Evolutionary conservation across 2,329 filamentous ascomycete species (phyloP).

Genomic region (Colletotrichum gloeosporioides): DNA sequence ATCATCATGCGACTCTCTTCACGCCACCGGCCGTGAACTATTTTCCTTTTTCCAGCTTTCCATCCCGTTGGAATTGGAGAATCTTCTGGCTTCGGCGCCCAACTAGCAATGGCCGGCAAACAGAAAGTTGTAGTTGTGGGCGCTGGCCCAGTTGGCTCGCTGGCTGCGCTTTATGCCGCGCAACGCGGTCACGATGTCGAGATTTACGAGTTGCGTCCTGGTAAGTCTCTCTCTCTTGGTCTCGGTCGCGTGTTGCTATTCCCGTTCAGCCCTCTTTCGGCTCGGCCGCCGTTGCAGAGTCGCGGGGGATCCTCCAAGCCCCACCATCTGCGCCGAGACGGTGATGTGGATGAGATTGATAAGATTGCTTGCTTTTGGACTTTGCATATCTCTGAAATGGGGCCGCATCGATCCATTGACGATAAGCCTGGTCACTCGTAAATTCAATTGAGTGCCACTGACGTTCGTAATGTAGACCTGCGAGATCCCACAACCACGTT

Average conservation of each 20-base stretch:
- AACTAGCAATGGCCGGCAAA: slow-evolving; percentile 34
- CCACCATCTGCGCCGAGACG: not conserved
- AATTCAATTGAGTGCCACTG: not conserved
- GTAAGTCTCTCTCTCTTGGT: slow-evolving; percentile 52
- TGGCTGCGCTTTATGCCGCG: slow-evolving; percentile 92
- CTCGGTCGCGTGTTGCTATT: not conserved
- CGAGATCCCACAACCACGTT: slow-evolving; percentile 82
- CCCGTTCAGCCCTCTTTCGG: not conserved
- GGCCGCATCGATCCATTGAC: not conserved
- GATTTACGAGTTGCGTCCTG: slow-evolving; percentile 90
- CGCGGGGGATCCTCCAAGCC: not conserved
- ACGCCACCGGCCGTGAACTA: slow-evolving; percentile 1
- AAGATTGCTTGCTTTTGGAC: not conserved
- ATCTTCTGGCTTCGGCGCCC: not conserved
- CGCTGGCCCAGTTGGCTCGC: slow-evolving; percentile 89
- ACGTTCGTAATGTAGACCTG: slow-evolving; percentile 66
- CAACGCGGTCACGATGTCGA: slow-evolving; percentile 88
- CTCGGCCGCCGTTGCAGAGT: not conserved
- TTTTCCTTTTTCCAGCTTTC: not conserved
- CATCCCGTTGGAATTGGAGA: not conserved
- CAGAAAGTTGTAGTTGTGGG: slow-evolving; percentile 86
- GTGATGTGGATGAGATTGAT: slow-evolving; percentile 1
- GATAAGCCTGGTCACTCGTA: not conserved
- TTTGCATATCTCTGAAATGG: not conserved
- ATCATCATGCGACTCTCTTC: slow-evolving; percentile 9